Percentiles rank a stretch among this genome's conserved stretches.
These are phyloP conservation scores for Piromyces finnis DNA, from an alignment of 192 early-diverging fungal species.

Conservation along the genomic window DNA sequence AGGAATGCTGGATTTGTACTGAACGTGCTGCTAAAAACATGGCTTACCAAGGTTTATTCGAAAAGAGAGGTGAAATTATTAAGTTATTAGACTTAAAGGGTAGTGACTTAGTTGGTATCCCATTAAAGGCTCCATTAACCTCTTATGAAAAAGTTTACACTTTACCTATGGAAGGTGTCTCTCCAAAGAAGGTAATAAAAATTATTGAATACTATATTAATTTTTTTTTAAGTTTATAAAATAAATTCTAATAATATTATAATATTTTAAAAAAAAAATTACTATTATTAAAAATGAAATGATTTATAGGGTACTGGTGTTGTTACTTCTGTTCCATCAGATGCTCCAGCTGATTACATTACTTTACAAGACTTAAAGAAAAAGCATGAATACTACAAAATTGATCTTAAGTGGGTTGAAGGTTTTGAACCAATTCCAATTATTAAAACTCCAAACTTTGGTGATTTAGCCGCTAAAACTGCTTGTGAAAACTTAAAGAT, in stretches of 20 bases:
- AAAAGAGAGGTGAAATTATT: conserved; percentile 31
- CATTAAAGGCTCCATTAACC: conserved; percentile 75
- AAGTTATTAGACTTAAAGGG: conserved; percentile 65
- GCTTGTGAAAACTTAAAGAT: conserved; percentile 87
- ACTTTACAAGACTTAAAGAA: conserved; percentile 82
- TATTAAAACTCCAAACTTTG: conserved; percentile 69
- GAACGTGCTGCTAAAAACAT: conserved; percentile 92
- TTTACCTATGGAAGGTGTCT: conserved; percentile 92
- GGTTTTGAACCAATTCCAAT: conserved; percentile 68
- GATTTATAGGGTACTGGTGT: conserved; percentile 72
- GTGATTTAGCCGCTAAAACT: conserved; percentile 65
- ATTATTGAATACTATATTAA: background rate
- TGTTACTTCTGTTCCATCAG: conserved; percentile 95
- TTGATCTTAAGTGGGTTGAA: conserved; percentile 72
- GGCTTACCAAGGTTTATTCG: conserved; percentile 80
- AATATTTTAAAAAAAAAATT: too few species aligned
- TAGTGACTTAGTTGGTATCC: conserved; percentile 64
- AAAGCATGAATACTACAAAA: conserved; percentile 83
- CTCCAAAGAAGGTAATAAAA: conserved; percentile 47
- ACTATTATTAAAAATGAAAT: background rate
- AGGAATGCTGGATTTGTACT: conserved; percentile 75
- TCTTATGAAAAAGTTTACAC: conserved; percentile 66
- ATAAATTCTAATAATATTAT: too few species aligned
- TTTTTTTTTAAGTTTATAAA: too few species aligned
- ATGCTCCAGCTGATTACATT: conserved; percentile 93